These are phyloP conservation scores for Ziziphus jujuba DNA, from an alignment of 306 rosid species.

Conservation along the genomic window DNA sequence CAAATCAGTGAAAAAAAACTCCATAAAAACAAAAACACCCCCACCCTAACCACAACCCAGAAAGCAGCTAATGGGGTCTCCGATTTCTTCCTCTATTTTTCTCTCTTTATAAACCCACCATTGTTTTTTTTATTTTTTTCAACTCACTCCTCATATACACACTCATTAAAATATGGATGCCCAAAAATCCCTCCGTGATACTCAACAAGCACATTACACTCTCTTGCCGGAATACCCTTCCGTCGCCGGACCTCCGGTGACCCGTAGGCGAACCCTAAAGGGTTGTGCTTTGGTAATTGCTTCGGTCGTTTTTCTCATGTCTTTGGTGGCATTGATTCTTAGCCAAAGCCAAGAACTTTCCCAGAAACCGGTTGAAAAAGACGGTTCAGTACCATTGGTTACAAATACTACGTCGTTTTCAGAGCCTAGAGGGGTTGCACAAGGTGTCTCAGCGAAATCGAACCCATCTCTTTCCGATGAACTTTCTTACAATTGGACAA, in stretches of 20 bases:
- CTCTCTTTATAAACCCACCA: conserved; percentile 9
- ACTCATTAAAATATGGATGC: conserved; percentile 23
- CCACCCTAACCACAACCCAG: too few relatives aligned
- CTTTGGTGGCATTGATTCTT: conserved; percentile 42
- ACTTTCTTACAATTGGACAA: conserved; percentile 64
- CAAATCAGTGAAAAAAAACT: too few relatives aligned
- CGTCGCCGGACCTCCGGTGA: background rate
- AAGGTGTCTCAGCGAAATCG: conserved; percentile 84
- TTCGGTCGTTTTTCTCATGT: conserved; percentile 40
- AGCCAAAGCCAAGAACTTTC: conserved; percentile 20
- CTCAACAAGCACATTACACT: conserved; percentile 29
- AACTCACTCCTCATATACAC: background rate
- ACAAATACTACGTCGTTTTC: conserved; percentile 5
- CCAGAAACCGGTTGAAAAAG: background rate
- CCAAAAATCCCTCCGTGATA: conserved; percentile 14
- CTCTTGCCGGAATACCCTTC: conserved; percentile 39
- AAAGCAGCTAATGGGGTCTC: background rate
- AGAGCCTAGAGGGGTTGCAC: conserved; percentile 50
- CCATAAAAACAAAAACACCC: too few relatives aligned
- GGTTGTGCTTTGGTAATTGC: conserved; percentile 20
- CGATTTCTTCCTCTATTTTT: background rate
- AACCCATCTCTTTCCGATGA: conserved; percentile 27
- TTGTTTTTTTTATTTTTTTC: too few relatives aligned
- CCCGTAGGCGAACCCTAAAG: conserved; percentile 20
- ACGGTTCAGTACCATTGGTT: background rate